Evolutionary conservation across 768 basidiomycete species (phyloP), one percentile per base, ranked within the genome.

Genomic region (Kwoniella newhampshirensis): DNA sequence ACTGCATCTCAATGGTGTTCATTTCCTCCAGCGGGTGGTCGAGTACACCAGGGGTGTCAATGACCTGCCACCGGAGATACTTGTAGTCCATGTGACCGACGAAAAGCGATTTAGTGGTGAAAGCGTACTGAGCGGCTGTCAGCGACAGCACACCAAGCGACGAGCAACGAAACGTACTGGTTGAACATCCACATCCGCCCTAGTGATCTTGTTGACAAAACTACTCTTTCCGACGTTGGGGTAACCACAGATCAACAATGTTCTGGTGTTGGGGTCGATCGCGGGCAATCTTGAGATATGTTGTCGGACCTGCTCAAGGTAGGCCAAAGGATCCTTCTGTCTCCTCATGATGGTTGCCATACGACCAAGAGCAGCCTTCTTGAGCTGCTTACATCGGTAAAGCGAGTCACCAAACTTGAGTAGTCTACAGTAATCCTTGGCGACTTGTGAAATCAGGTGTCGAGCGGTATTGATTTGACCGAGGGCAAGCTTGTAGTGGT

Each of bases 1-100:
- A 93, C 81, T 99, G 96, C 94, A 98, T 99, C 80, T 99, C 96
- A 68, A 99, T 99, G 58, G 93, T 98, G 81, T 98, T 98, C 96
- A 99, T 98, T 49, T 99, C 96, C 78, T 99, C 94, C 28, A 98
- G 81, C 1, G 94, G 93, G 77, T 98, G 96, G 75, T 99, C 96
- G 64, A 99, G 82, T 57, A 99, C 87, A 57, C 96, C 96, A 1
- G 96, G 96, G 37, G 96, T 99, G 81, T 99, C 96, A 70, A 99
- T 97, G 48, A 99, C 94, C 77, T 99, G 96, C 96, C 96, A 99
- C 60, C 96, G 86, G 67, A 99, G 82, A 80, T 99, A 99, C 74
- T 92, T 94, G 82, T 99, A 97, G 78, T 99, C 96, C 75, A 98
- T 82, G 78, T 99, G 96, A 1, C 96, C 96, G 69, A 99, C 89